Evolutionary conservation across 2,329 filamentous ascomycete genomes (phyloP).

Genomic region (Xylaria sp.): DNA sequence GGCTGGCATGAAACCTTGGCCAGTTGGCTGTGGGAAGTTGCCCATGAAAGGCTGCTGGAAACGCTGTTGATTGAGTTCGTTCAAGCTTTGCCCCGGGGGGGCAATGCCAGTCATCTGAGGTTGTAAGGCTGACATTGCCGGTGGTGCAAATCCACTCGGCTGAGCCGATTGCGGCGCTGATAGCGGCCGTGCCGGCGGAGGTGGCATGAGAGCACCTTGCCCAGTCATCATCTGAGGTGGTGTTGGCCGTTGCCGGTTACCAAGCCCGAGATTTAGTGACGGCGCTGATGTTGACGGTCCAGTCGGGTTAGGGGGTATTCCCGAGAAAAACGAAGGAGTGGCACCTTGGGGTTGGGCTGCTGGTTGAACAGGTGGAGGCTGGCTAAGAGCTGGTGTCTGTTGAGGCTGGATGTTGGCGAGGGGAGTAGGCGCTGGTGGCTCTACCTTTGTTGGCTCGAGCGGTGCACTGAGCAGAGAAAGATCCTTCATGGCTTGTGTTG

Average conservation of each 20-base stretch:
- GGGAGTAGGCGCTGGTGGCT: slow-evolving; percentile 48
- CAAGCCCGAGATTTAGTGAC: slow-evolving; percentile 58
- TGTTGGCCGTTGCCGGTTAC: slow-evolving; percentile 74
- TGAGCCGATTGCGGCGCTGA: slow-evolving; percentile 88
- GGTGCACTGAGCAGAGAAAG: slow-evolving; percentile 65
- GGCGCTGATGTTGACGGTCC: slow-evolving; percentile 57
- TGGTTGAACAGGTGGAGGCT: slow-evolving; percentile 51
- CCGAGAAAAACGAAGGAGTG: slow-evolving; percentile 68
- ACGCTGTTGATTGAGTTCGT: slow-evolving; percentile 75
- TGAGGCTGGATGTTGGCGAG: slow-evolving; percentile 50
- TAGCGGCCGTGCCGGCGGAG: slow-evolving; percentile 81
- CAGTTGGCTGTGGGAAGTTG: slow-evolving; percentile 55
- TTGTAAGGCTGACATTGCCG: slow-evolving; percentile 69
- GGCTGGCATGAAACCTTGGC: slow-evolving; percentile 55
- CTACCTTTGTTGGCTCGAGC: slow-evolving; percentile 61
- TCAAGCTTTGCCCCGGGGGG: slow-evolving; percentile 79
- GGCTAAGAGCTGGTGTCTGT: slow-evolving; percentile 49
- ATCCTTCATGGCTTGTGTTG: slow-evolving; percentile 60
- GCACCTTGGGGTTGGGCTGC: slow-evolving; percentile 62
- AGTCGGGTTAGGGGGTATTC: slow-evolving; percentile 50
- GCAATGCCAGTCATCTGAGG: slow-evolving; percentile 88
- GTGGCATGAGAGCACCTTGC: slow-evolving; percentile 74
- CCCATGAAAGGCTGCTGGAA: slow-evolving; percentile 69
- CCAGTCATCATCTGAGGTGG: slow-evolving; percentile 72
- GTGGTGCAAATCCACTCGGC: slow-evolving; percentile 76